Evolutionary conservation across 169 alveolate genomes (phyloP).

Genomic region (Plasmodium cynomolgi): DNA sequence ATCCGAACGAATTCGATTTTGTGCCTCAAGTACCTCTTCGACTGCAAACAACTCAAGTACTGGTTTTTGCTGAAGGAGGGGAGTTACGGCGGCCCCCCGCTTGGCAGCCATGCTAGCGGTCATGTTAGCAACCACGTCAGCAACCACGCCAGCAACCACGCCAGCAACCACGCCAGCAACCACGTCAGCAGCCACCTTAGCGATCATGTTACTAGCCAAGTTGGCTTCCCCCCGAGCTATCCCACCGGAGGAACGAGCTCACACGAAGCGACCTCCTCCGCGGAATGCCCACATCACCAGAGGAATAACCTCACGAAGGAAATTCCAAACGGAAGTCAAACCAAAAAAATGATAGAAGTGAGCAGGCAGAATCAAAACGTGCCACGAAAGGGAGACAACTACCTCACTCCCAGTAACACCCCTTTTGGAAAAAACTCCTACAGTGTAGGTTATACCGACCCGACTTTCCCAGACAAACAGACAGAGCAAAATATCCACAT

Average conservation of each 20-base stretch:
- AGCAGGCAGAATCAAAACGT: background rate
- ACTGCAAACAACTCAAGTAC: conserved; percentile 57
- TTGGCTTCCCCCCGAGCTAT: background rate
- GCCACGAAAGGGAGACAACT: background rate
- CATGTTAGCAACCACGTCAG: background rate
- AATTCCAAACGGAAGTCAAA: background rate
- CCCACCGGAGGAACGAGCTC: background rate
- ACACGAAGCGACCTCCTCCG: background rate
- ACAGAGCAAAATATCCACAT: background rate
- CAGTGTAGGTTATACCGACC: background rate
- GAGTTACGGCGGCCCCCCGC: background rate
- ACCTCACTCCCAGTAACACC: background rate
- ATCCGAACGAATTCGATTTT: conserved; percentile 41
- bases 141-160: background rate
- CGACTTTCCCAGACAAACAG: background rate
- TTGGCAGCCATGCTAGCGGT: background rate
- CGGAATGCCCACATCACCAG: background rate
- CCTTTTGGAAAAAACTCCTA: background rate
- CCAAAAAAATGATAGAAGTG: background rate
- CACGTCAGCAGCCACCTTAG: background rate
- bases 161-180: background rate
- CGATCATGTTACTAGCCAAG: background rate
- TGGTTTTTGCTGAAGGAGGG: conserved; percentile 37
- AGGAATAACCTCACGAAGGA: background rate
- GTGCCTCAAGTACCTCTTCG: conserved; percentile 66